Evolutionary conservation across 768 basidiomycete genomes (phyloP).

Genomic region (Dioszegia hungarica): DNA sequence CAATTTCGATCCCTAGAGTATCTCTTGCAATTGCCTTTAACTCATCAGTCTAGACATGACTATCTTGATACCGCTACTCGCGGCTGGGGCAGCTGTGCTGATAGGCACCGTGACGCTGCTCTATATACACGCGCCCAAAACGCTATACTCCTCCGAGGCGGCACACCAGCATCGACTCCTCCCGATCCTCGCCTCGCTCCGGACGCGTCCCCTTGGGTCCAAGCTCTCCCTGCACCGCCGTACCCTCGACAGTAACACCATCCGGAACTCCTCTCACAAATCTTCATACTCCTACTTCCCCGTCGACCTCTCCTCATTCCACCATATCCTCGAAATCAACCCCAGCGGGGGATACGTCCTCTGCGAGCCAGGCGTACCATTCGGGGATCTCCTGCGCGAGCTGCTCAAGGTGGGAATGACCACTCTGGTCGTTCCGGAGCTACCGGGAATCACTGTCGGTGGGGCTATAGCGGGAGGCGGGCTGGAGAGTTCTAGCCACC

Average conservation of each 20-base stretch:
- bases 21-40: too few species aligned
- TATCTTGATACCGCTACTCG: too few species aligned
- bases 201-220: conserved; percentile 33
- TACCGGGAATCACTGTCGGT: conserved; percentile 16
- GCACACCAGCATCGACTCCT: conserved; percentile 19
- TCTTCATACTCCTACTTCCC: conserved; percentile 12
- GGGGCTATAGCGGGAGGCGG: conserved; percentile 18
- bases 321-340: conserved; percentile 14
- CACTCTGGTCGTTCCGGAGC: conserved; percentile 10
- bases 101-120: too few species aligned
- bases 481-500: conserved; percentile 8
- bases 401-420: conserved; percentile 6
- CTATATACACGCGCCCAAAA: too few species aligned
- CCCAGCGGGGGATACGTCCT: neutral
- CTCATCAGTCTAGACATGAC: too few species aligned
- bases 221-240: conserved; percentile 23
- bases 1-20: too few species aligned
- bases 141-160: conserved; percentile 26
- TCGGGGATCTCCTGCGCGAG: conserved; percentile 7
- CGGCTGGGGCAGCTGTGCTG: too few species aligned
- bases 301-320: conserved; percentile 13
- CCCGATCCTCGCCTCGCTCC: conserved; percentile 9
- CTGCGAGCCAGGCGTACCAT: conserved; percentile 11
- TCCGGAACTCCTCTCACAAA: conserved; percentile 16
- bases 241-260: conserved; percentile 14